A percentile compares a stretch with the other conserved stretches of the same genome.
These are phyloP conservation scores for Cordyceps pruinosa DNA, from an alignment of 2,329 filamentous ascomycete species.

Conservation along the genomic window DNA sequence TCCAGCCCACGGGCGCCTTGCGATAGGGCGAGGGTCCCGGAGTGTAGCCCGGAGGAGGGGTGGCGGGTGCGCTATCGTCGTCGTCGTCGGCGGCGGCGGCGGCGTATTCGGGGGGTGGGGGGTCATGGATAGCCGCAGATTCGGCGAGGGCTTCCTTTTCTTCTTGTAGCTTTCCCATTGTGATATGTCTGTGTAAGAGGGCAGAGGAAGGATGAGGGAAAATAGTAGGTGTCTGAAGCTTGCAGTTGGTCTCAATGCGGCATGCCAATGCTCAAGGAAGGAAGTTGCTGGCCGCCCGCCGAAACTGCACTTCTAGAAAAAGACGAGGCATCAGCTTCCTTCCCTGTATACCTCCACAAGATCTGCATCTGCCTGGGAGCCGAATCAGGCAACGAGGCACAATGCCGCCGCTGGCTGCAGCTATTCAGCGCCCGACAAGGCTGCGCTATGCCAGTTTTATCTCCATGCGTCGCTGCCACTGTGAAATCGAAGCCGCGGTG, in stretches of 20 bases:
- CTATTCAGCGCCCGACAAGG: neutral
- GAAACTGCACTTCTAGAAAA: too few species aligned
- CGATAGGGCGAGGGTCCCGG: constrained; percentile 7
- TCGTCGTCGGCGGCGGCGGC: neutral
- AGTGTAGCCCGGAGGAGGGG: constrained; percentile 4
- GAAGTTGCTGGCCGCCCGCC: too few species aligned
- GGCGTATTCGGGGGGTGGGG: neutral
- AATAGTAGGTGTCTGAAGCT: neutral
- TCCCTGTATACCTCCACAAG: too few species aligned
- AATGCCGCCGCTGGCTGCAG: too few species aligned
- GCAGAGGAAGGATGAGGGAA: neutral
- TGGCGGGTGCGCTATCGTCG: neutral
- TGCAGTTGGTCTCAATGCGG: neutral
- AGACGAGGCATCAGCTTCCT: too few species aligned
- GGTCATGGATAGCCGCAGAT: neutral
- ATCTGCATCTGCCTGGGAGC: too few species aligned
- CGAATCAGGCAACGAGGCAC: too few species aligned
- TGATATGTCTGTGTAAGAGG: neutral
- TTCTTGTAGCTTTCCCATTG: constrained; percentile 7
- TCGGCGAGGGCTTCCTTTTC: neutral
- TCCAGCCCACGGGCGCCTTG: constrained; percentile 2
- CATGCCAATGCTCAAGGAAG: too few species aligned
- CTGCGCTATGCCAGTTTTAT: neutral
- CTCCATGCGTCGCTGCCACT: neutral
- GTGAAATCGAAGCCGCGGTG: neutral